phyloP scores from a whole-genome alignment of 306 rosid species.

The Chamaecrista fasciculata region DNA sequence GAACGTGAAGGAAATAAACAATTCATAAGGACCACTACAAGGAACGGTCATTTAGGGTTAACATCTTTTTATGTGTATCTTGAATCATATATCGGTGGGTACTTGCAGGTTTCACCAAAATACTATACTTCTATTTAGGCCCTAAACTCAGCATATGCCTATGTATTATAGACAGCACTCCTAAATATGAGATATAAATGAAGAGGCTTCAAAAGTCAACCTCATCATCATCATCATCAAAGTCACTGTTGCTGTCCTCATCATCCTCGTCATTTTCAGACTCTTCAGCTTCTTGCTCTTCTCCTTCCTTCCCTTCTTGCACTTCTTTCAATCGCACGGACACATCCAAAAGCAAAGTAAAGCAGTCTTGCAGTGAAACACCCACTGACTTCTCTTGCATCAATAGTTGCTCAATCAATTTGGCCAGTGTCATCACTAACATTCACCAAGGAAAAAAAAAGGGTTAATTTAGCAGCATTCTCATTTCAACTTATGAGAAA shows the following conservation, averaged over 20 bases:
- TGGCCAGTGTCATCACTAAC: conserved; percentile 67
- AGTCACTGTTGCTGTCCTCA: conserved; percentile 44
- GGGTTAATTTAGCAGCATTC: background rate
- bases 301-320: conserved; percentile 49
- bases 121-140: background rate
- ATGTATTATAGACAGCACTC: conserved; percentile 6
- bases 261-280: conserved; percentile 44
- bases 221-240: conserved; percentile 65
- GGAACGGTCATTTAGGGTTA: background rate
- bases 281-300: conserved; percentile 46
- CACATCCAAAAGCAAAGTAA: conserved; percentile 67
- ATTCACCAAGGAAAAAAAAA: conserved; percentile 24
- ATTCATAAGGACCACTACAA: background rate
- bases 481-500: background rate
- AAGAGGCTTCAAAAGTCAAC: conserved; percentile 41
- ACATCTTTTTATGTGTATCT: background rate
- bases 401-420: conserved; percentile 62
- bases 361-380: conserved; percentile 52
- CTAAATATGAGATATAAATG: conserved; percentile 3
- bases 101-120: background rate
- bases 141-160: background rate
- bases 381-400: conserved; percentile 49
- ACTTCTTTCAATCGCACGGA: conserved; percentile 52
- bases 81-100: background rate
- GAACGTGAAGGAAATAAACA: background rate